Conservation (phyloP, 352 stramenopile genomes). For the Phytopythium vexans region DNA sequence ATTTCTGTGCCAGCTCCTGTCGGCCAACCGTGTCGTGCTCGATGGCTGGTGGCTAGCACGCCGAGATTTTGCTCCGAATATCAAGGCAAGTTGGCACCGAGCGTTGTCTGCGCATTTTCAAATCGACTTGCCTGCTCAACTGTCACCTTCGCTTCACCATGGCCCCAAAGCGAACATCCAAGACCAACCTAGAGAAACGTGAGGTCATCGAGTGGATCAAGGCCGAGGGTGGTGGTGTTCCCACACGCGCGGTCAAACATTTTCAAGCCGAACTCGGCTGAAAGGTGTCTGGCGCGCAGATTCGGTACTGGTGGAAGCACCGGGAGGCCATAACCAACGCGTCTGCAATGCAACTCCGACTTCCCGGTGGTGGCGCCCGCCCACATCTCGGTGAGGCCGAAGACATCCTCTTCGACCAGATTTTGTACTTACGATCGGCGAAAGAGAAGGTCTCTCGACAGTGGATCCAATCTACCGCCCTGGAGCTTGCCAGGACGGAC, state of each 20-base stretch:
- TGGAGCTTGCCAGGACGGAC: conserved; percentile 1
- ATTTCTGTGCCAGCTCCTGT: too few species aligned
- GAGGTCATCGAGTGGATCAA: conserved; percentile 14
- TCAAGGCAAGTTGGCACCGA: too few species aligned
- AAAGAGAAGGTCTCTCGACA: conserved; percentile 12
- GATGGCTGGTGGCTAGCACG: too few species aligned
- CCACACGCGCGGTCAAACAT: conserved; percentile 8
- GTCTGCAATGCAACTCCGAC: conserved; percentile 2
- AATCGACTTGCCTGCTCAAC: too few species aligned
- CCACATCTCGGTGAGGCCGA: conserved; percentile 8
- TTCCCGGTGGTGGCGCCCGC: neutral
- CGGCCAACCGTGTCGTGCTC: too few species aligned
- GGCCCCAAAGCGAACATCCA: conserved; percentile 4
- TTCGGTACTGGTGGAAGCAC: conserved; percentile 17
- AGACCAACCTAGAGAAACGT: conserved; percentile 13
- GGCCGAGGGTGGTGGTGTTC: conserved; percentile 6
- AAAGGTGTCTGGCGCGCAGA: conserved; percentile 13
- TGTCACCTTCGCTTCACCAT: too few species aligned
- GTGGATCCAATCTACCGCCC: conserved; percentile 8
- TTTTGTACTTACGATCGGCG: conserved; percentile 6
- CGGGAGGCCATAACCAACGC: conserved; percentile 7
- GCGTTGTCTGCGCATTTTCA: too few species aligned
- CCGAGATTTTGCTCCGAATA: too few species aligned
- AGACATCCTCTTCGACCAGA: conserved; percentile 14
- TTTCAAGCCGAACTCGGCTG: conserved; percentile 11